phyloP scores from a whole-genome alignment of 805 yeast species.

The Wickerhamomyces bisporus region DNA sequence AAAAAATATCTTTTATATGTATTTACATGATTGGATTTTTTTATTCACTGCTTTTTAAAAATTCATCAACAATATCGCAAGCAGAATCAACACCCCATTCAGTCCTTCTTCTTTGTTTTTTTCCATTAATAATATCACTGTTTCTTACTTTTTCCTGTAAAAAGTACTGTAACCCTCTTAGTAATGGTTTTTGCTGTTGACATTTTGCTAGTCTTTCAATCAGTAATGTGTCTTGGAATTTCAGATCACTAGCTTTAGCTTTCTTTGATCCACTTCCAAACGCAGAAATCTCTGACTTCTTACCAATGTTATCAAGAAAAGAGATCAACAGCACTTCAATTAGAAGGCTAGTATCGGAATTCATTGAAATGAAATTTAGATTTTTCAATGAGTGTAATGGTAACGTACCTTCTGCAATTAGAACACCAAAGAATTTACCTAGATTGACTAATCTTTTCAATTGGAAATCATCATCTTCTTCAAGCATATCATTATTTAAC shows the following conservation, averaged over 20 bases:
- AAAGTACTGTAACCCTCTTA: slow-evolving; percentile 65
- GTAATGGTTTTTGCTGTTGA: slow-evolving; percentile 49
- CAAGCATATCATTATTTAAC: slow-evolving; percentile 27
- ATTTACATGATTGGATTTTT: too few species aligned
- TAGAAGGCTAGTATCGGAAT: slow-evolving; percentile 58
- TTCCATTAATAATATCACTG: slow-evolving; percentile 47
- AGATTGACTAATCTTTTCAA: slow-evolving; percentile 59
- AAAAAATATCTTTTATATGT: too few species aligned
- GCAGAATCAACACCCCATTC: slow-evolving; percentile 62
- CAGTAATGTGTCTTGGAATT: slow-evolving; percentile 43
- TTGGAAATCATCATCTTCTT: slow-evolving; percentile 47
- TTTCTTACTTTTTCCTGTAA: slow-evolving; percentile 40
- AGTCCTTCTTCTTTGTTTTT: slow-evolving; percentile 50
- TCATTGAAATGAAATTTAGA: slow-evolving; percentile 63
- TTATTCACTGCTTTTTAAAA: slow-evolving; percentile 20
- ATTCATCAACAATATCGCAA: slow-evolving; percentile 47
- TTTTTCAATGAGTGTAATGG: slow-evolving; percentile 69
- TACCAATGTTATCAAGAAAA: slow-evolving; percentile 59
- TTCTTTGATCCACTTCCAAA: slow-evolving; percentile 26
- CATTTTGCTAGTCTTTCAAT: slow-evolving; percentile 49
- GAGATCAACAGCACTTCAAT: slow-evolving; percentile 69
- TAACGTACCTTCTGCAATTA: slow-evolving; percentile 69
- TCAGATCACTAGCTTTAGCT: slow-evolving; percentile 28
- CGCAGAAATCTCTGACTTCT: slow-evolving; percentile 43
- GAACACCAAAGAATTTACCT: slow-evolving; percentile 75